These are phyloP conservation scores for Luzula sylvatica DNA, from an alignment of 176 grass and related monocot species.

Conservation along the genomic window DNA sequence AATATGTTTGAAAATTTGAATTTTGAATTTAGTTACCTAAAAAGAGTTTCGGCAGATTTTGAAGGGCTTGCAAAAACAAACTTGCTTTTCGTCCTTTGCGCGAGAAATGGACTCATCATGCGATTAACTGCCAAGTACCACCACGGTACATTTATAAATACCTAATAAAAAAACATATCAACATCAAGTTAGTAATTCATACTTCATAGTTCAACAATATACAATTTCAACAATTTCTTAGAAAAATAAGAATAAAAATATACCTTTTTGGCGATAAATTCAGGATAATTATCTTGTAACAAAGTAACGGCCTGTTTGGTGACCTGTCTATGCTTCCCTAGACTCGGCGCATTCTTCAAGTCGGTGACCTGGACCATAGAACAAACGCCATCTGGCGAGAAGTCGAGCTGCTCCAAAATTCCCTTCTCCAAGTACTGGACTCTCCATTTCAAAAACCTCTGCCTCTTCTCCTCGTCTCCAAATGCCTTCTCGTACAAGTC, in stretches of 20 bases:
- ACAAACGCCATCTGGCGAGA: constrained; percentile 53
- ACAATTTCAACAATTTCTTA: background rate
- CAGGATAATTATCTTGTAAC: constrained; percentile 95
- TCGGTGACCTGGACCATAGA: constrained; percentile 98
- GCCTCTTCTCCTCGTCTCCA: constrained; percentile 78
- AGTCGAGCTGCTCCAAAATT: constrained; percentile 70
- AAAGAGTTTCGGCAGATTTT: constrained; percentile 78
- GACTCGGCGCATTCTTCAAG: constrained; percentile 86
- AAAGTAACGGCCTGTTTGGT: constrained; percentile 71
- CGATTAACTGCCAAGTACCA: constrained; percentile 87
- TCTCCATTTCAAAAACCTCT: constrained; percentile 96
- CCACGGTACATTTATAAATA: constrained; percentile 99
- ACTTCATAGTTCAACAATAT: background rate
- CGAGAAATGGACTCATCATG: constrained; percentile 92
- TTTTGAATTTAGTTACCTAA: constrained; percentile 33
- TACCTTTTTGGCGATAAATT: constrained; percentile 99
- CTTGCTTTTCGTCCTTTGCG: constrained; percentile 95
- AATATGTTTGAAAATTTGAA: too few species aligned
- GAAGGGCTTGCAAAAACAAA: constrained; percentile 81
- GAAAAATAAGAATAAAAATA: background rate
- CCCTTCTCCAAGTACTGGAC: constrained; percentile 91
- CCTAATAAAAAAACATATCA: constrained; percentile 26
- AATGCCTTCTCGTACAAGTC: constrained; percentile 94
- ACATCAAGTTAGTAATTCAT: constrained; percentile 1
- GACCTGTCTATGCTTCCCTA: constrained; percentile 86